These are phyloP conservation scores for Dicorynia guianensis DNA, from an alignment of 306 rosid genomes.

Conservation along the genomic window DNA sequence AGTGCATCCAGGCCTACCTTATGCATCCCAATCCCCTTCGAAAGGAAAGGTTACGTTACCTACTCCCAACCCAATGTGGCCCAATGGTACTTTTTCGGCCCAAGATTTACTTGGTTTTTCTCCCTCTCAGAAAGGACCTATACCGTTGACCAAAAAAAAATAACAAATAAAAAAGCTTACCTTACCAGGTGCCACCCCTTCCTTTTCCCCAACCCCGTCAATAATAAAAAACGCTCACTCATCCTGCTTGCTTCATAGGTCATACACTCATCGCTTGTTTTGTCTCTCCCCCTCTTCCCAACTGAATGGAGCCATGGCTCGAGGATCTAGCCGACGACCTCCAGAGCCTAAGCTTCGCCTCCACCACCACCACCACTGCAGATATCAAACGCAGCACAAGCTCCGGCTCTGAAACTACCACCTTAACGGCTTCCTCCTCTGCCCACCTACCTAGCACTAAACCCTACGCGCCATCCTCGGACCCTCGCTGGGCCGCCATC, in stretches of 20 bases:
- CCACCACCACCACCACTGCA: background rate
- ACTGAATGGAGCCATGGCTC: conserved; percentile 21
- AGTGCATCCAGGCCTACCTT: conserved; percentile 36
- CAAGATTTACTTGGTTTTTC: no score
- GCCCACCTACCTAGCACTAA: conserved; percentile 25
- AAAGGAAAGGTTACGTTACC: background rate
- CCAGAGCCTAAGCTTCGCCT: conserved; percentile 36
- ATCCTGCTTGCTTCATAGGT: background rate
- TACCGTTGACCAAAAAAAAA: no score
- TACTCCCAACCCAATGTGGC: conserved; percentile 2
- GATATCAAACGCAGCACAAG: conserved; percentile 35
- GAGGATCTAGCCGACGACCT: conserved; percentile 31
- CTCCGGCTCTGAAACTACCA: conserved; percentile 50
- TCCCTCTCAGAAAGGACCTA: no score
- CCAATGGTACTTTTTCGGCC: no score
- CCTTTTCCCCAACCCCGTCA: background rate
- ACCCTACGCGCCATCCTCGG: conserved; percentile 39
- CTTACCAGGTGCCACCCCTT: background rate
- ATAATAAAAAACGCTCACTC: no score
- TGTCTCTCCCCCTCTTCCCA: background rate
- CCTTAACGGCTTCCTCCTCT: conserved; percentile 33
- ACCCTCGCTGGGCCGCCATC: conserved; percentile 47
- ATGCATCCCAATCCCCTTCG: background rate
- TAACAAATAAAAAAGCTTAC: no score
- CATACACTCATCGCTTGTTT: background rate